phyloP scores from a whole-genome alignment of 768 basidiomycete genomes.

The Fomitopsis serialis region DNA sequence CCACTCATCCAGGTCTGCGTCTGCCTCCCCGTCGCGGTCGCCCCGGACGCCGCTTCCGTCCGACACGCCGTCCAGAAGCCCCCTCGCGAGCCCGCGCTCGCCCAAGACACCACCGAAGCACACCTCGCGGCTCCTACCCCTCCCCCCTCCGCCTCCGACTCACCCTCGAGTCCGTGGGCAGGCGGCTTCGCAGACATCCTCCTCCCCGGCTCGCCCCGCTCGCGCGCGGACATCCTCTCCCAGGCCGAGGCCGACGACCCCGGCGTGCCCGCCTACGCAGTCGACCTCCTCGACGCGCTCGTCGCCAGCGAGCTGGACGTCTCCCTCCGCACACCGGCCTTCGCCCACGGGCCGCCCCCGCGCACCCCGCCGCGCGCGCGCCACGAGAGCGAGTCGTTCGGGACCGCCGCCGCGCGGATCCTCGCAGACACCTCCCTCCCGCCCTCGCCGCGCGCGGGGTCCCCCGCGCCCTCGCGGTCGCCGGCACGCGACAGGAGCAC shows the following conservation, averaged over 20 bases:
- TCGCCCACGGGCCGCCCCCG: neutral
- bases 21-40: neutral
- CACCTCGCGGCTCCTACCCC: neutral
- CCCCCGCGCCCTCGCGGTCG: neutral
- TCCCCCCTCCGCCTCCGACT: neutral
- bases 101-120: neutral
- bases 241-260: constrained; percentile 24
- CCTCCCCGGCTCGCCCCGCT: constrained; percentile 17
- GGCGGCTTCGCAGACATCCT: constrained; percentile 5
- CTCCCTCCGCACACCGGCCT: neutral
- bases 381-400: neutral
- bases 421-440: neutral
- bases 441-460: too few relatives aligned
- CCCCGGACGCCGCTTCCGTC: neutral
- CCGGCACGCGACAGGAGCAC: neutral
- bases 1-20: neutral
- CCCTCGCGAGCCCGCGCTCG: neutral
- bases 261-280: constrained; percentile 38
- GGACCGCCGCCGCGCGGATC: neutral
- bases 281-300: constrained; percentile 38
- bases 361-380: neutral
- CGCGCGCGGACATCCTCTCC: constrained; percentile 33
- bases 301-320: constrained; percentile 7
- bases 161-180: neutral
- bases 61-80: neutral